Evolutionary conservation across 352 stramenopile genomes (phyloP), one percentile per base, ranked within the genome.

Genomic region (Phytophthora meadii): DNA sequence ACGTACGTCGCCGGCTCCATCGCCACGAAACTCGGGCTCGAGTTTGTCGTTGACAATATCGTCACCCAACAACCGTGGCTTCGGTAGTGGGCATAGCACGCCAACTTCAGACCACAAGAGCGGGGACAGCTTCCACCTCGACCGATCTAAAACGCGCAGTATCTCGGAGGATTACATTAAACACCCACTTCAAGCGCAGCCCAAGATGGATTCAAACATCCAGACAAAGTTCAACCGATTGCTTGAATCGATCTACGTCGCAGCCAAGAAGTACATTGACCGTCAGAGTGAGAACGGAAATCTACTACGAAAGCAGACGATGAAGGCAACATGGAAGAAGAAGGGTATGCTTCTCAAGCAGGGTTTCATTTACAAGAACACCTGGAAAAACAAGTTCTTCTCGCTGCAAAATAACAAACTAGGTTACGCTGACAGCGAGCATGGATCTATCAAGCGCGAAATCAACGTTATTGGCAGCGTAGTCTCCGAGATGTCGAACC

Each of bases 341-440:
- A 95, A 95, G 59, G 88, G 88, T 1, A 68, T 87, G 65, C 68
- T 96, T 22, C 68, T 96, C 6, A 96, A 96, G 65, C 88, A 96
- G 57, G 87, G 87, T 8, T 94, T 94, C 61, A 91, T 96, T 53
- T 95, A 96, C 80, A 95, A 95, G 68, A 94, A 93, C 70, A 92
- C 88, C 53, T 96, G 88, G 88, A 93, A 94, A 68, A 78, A 80
- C 45, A 95, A 93, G 45, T 94, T 81, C 65, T 93, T 96, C 22
- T 95, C 84, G 12, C 58, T 96, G 12, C 84, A 93, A 60, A 95
- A 96, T 61, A 95, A 95, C 77, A 94, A 94, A 45, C 55, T 96
- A 9, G 87, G 82, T 4, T 96, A 96, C 52, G 65, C 77, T 0
- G 88, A 96, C 63, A 79, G 74, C 2, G 88, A 96, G 52, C 82